Conservation (phyloP, 306 rosid species). For the Pyrus betulifolia region DNA sequence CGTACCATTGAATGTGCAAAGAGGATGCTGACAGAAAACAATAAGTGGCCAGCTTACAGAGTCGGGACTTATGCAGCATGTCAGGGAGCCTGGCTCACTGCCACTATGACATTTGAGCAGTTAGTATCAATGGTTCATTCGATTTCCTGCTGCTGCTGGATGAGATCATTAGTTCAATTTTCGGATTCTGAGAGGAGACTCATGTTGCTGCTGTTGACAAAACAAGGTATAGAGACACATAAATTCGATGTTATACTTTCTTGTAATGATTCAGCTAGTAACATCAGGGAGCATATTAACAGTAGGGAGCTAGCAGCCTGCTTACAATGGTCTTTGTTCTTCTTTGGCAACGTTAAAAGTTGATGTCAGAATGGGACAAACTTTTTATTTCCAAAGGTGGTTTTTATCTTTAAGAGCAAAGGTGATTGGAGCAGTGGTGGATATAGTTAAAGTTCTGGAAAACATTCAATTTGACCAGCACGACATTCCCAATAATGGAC, state of each 20-base stretch:
- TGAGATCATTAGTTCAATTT: conserved; percentile 41
- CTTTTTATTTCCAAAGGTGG: conserved; percentile 58
- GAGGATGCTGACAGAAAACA: conserved; percentile 24
- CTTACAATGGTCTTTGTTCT: conserved; percentile 33
- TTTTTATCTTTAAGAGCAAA: conserved; percentile 50
- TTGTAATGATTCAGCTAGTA: conserved; percentile 9
- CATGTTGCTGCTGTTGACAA: conserved; percentile 24
- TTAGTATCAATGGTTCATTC: conserved; percentile 31
- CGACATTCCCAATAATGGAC: not conserved
- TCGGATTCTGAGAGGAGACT: conserved; percentile 38
- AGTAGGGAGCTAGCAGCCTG: conserved; percentile 30
- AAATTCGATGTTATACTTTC: conserved; percentile 5
- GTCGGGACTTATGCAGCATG: conserved; percentile 38
- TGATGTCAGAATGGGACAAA: conserved; percentile 18
- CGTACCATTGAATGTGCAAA: conserved; percentile 23
- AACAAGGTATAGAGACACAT: conserved; percentile 26
- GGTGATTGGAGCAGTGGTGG: conserved; percentile 29
- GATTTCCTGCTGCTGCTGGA: conserved; percentile 33
- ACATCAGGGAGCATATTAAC: conserved; percentile 6
- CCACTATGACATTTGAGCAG: conserved; percentile 31
- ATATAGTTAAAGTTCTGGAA: conserved; percentile 20
- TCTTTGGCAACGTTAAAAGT: conserved; percentile 41
- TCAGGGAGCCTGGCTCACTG: conserved; percentile 47
- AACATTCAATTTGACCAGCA: conserved; percentile 13
- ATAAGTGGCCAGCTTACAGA: conserved; percentile 46